Base-by-base conservation (phyloP, 169 alveolate genomes). In the Sarcocystis neurona region DNA sequence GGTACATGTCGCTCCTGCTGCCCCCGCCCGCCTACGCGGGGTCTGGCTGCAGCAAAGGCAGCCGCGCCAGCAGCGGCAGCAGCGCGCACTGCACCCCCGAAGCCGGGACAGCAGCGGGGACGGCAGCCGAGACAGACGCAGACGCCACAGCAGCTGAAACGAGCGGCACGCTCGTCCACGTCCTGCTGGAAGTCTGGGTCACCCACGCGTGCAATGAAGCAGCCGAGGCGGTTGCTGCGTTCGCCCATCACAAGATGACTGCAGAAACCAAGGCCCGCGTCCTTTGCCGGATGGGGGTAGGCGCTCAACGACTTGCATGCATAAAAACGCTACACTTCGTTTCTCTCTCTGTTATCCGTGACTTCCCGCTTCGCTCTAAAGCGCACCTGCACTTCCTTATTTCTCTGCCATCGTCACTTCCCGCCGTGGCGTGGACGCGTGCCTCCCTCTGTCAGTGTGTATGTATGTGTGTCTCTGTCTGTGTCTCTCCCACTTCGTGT, bases 131-230 rank as follows among this genome's bases (percentile, higher is more conserved):
- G 47, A 39, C 44, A 63, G 75, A 63, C 43, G 70, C 27, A 34
- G 70, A 58, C 70, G 75, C 20, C 75, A 41, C n/a, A n/a, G 75
- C 27, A 15, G 6, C 43, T 4, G 82, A 47, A 10, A 72, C 82
- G 53, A 56, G 41, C 58, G 82, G 82, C 39, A 72, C 82, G 6
- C 56, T 72, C 41, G 53, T 72, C n/a, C 82, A 72, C 82, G n/a
- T 72, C 23, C 82, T 72, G 39, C 82, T 72, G 8, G 82, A 72
- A 32, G 41, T 53, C 32, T 72, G 82, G 82, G 56, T 72, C 30
- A 20, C 56, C 30, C 23, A 39, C 58, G 15, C 82, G 43, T 72
- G 82, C 56, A 39, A 72, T 1, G 82, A 72, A 18, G 82, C 82
- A 47, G 8, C 58, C 56, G 32, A 72, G 34, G 82, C 82, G 18